Evolutionary conservation across 139 green algal genomes (phyloP), one percentile per base, ranked within the genome.

Genomic region (Auxenochlorella protothecoides): DNA sequence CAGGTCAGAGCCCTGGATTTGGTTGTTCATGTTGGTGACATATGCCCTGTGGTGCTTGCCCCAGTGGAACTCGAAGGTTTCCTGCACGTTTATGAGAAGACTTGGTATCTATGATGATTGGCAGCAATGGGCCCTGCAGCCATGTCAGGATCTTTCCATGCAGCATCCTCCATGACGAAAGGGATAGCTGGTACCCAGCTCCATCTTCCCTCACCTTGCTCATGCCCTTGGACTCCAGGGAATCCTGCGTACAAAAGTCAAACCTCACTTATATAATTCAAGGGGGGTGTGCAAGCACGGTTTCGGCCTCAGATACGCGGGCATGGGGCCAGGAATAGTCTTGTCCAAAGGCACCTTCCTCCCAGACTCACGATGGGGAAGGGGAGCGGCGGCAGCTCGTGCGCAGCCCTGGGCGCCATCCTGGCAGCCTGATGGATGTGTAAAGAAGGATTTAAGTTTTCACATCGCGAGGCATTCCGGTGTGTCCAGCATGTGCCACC

Each of bases 11-110:
- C 87, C 91, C 53, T 91, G 84, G 65, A 97, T 92, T 83, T 98
- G 93, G 76, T 87, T 87, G 85, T 97, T 97, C 73, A 97, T 78
- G 84, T 98, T 98, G 81, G 75, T 84, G 11, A 92, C 76, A 69
- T 97, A 97, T 0, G 91, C 80, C 59, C 79, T 72, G 81, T 97
- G 91, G 79, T 97, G 92, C 85, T 96, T 97, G 79, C 91, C 93
- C 81, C 84, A 96, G 83, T 97, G 93, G 69, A 92, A 88, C 66
- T 97, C 85, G 56, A 97, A 80, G 13, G 88, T 89, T 51, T 59
- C 64, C 74, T 81, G 76, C 63, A 68, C 4, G 54, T 61, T 69
- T 69, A 63, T 69, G 13, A 44, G 27, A 44, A 44, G 27, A 44
- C 27, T 44, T 44, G 27, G 27, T 44, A 44, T 44, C 27, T 44